Evolutionary conservation across 2,329 filamentous ascomycete species (phyloP), one percentile per base, ranked within the genome.

Genomic region (Zymoseptoria crescenta): DNA sequence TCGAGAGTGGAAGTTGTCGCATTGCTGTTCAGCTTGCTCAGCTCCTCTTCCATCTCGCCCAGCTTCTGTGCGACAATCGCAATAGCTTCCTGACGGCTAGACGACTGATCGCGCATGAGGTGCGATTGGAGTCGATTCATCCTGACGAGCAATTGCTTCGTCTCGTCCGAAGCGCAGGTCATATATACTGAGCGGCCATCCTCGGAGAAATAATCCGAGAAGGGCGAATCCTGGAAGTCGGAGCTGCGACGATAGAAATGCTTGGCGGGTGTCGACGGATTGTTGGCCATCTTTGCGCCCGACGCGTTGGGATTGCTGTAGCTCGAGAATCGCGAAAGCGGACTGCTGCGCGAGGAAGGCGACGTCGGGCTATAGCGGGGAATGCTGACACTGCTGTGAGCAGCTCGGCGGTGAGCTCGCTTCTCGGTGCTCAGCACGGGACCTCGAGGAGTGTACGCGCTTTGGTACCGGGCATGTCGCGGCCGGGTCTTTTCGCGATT

Each of bases 161-260:
- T 68, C 50, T 71, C 64, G 30, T 60, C 62, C 24, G 64, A 60
- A n/a, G 62, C 54, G 52, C 62, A 58, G 51, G 63, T 61, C 19
- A 49, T 61, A 41, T 61, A 59, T 28, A 68, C 61, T 4, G 69
- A 72, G 13, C 66, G 67, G 19, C 68, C 66, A 57, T 73, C 68
- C 56, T 74, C 72, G 55, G 73, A 74, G 66, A 74, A 74, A 64
- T 75, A 75, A 64, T 76, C 74, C 58, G 69, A 73, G 64, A 74
- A 75, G 2, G 74, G 74, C 53, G 74, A 75, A 56, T 73, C 69
- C 29, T 69, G 67, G 49, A 67, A 58, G 2, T 67, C 62, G 55
- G 60, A 68, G 57, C 48, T 64, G 45, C 56, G 49, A 27, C 64
- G 63, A n/a, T 58, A 53, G 24, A 19, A 58, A 49, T 56, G n/a